Evolutionary conservation across 805 yeast genomes (phyloP), one percentile per base, ranked within the genome.

Genomic region (Lipomyces oligophaga): DNA sequence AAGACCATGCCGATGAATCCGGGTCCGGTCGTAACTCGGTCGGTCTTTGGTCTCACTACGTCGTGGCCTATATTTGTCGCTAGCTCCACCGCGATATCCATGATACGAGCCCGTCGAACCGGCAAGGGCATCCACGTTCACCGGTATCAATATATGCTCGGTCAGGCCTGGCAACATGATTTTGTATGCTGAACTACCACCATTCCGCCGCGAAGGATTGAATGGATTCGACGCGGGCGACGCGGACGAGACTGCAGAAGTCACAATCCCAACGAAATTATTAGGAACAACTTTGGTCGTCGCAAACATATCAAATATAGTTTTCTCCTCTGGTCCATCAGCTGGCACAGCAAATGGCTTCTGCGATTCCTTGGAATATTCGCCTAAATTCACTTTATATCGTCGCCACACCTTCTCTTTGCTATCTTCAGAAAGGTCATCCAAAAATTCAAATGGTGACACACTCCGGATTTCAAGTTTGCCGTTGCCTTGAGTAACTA

Each of bases 161-260:
- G 32, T 41, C 43, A 43, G 35, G 7, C 55, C 55, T 4, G 55
- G 55, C 5, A 51, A 20, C 54, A 51, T 41, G 26, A 51, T 46
- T 27, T 43, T 51, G 41, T 51, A 51, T 13, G 53, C 54, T 11
- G 18, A 43, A 33, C 52, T 51, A 4, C 49, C 54, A 19, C 55
- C 54, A 6, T 45, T 43, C 19, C 55, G 34, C 26, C 55, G 41
- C 7, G 26, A 38, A n/a, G 55, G 50, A 21, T 33, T 49, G 30
- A 51, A 51, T 30, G 55, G 55, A 39, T 51, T 51, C 34, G 55
- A 49, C 8, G 42, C 49, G 11, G 55, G 55, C 18, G 54, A 52
- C 3, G 50, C 52, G 3, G 55, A 51, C 19, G 55, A 51, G 11
- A 51, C 49, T 4, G 52, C 54, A n/a, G 55, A 36, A 11, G 54